Percentiles rank a stretch among this genome's conserved stretches.
phyloP scores from a whole-genome alignment of 805 yeast species.

The Sugiyamaella lignohabitans region DNA sequence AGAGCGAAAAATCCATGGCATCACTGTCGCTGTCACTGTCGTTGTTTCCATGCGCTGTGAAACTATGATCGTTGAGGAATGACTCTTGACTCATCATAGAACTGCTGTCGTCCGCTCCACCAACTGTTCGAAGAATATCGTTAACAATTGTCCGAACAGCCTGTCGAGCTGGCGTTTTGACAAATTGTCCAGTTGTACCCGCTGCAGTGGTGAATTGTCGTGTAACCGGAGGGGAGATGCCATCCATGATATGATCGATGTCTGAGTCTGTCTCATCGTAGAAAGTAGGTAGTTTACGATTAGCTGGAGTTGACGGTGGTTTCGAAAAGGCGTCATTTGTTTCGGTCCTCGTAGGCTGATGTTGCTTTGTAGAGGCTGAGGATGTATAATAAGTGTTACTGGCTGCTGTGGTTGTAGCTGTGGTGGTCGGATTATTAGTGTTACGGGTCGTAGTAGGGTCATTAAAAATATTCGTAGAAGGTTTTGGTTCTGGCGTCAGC shows the following conservation, averaged over 20 bases:
- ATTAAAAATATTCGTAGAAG: neutral
- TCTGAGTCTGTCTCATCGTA: slow-evolving; percentile 17
- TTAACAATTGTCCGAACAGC: slow-evolving; percentile 21
- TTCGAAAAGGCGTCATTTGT: neutral
- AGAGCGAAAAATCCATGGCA: slow-evolving; percentile 3
- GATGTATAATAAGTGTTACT: neutral
- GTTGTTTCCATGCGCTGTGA: neutral
- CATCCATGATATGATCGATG: slow-evolving; percentile 16
- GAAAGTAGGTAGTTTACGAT: neutral
- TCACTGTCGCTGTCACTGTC: slow-evolving; percentile 1
- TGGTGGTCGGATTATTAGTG: neutral
- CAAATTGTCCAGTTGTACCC: slow-evolving; percentile 3
- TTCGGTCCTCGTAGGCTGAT: neutral
- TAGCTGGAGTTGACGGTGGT: neutral
- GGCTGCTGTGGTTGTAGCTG: neutral
- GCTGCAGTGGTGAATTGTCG: slow-evolving; percentile 14
- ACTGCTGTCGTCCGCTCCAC: slow-evolving; percentile 16
- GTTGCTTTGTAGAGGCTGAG: neutral
- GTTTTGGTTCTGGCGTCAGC: neutral
- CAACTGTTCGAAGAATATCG: slow-evolving; percentile 20
- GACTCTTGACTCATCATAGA: slow-evolving; percentile 15
- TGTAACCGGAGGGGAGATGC: slow-evolving; percentile 25
- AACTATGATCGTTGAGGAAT: slow-evolving; percentile 1
- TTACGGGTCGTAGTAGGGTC: neutral
- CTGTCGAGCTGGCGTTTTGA: slow-evolving; percentile 21